Evolutionary conservation across 768 basidiomycete species (phyloP), one percentile per base, ranked within the genome.

Genomic region (Leccinum arenicola): DNA sequence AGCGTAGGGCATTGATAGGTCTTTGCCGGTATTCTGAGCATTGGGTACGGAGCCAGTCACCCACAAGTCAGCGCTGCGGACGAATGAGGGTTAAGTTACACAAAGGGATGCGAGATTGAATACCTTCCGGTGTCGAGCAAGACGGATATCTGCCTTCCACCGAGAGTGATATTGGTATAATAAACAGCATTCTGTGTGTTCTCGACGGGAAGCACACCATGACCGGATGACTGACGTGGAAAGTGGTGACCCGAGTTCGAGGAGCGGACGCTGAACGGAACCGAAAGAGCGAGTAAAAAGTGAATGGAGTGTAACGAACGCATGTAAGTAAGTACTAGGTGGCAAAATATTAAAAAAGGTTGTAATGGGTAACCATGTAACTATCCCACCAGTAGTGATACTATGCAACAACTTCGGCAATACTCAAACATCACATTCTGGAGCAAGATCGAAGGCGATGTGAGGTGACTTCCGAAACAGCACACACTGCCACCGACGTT

Each of bases 81-180:
- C 11, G 43, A 29, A 54, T 56, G 52, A 61, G 50, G 57, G 52
- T 9, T 40, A 43, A 50, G 35, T 52, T 23, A 55, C n/a, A 54
- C 38, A 9, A 7, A 50, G 36, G 29, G 19, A 33, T 50, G 51
- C 19, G 25, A n/a, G 35, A 48, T 15, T 17, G 19, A 23, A 4
- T 61, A 86, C 88, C 89, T 91, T 74, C 90, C 90, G 7, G 89
- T 91, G 68, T 92, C 90, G 55, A 92, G 72, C 65, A 89, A 75
- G 54, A 91, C 86, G 23, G 80, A 77, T 61, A 88, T 74, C 4
- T 74, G 66, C 21, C 73, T 73, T 17, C 87, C 87, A 15, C 83
- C 86, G 47, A 92, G 73, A 15, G 86, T 88, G 61, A 92, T 79
- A 66, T 89, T 90, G 43, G 81, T 77, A 52, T 87, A 83, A 68